A percentile compares a stretch with the other conserved stretches of the same genome.
Evolutionary conservation across 2,329 filamentous ascomycete species (phyloP).

Genomic region (Beauveria sp.): DNA sequence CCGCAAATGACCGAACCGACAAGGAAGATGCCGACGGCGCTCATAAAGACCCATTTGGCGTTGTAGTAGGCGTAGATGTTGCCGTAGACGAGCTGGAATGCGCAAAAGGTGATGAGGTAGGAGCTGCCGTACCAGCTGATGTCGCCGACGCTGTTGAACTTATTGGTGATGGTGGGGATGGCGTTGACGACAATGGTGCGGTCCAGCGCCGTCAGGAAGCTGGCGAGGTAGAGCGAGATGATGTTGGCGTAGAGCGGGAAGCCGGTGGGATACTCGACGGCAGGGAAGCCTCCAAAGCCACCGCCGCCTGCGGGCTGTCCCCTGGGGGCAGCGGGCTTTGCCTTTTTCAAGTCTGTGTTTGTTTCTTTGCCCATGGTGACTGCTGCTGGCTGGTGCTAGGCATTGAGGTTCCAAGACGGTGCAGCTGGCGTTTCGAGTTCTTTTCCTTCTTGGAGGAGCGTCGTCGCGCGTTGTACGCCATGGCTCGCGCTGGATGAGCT

Average conservation of each 20-base stretch:
- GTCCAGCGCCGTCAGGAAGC: constrained; percentile 7
- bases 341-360: not conserved
- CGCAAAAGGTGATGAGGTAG: constrained; percentile 17
- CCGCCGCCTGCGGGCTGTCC: not conserved
- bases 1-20: constrained; percentile 14
- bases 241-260: constrained; percentile 6
- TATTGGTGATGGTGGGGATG: constrained; percentile 26
- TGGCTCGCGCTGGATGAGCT: not conserved
- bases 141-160: constrained; percentile 17
- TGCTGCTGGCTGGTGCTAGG: not conserved
- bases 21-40: constrained; percentile 15
- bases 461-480: not conserved
- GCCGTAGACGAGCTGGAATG: constrained; percentile 17
- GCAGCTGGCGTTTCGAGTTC: not conserved
- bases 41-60: constrained; percentile 17
- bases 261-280: constrained; percentile 5
- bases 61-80: constrained; percentile 19
- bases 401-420: not conserved
- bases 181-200: constrained; percentile 29
- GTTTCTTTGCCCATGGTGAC: not conserved
- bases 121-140: constrained; percentile 23
- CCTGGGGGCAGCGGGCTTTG: not conserved
- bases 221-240: constrained; percentile 5
- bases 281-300: constrained; percentile 5
- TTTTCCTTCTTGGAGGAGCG: not conserved